Base-by-base conservation (phyloP, 1,139 yeast genomes). In the Zhuliangozyma parablackwelliae region DNA sequence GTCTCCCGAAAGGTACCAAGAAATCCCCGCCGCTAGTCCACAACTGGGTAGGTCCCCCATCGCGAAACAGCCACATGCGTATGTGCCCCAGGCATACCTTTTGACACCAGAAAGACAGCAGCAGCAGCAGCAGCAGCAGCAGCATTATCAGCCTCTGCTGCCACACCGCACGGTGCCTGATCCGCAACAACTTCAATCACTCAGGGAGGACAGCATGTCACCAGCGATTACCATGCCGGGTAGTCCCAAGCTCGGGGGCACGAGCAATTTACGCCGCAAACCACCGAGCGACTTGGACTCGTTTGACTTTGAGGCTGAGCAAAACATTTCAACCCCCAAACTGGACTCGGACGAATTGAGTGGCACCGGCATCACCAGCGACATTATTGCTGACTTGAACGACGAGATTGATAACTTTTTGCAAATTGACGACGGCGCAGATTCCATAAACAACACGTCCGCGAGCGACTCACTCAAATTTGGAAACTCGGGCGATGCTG, bases 251-350 rank as follows among this genome's bases (percentile, higher is more conserved):
- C 16, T 16, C 16, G 16, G 16, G 16, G 16, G 16, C 3, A 16
- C 16, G 16, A 16, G 16, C 16, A 16, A 16, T 16, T 23, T 23
- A 6, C 41, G 51, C 11, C 46, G 63, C 25, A 56, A 54, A 43
- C 58, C 61, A 6, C 61, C 62, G 3, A 57, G 60, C 24, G 48
- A 41, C 13, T 30, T 42, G 13, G 45, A 47, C 10, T 32, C 44
- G 2, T 43, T 42, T 32, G 40, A 36, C 23, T 37, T 39, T 34
- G 40, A n/a, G 6, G n/a, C 8, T 3, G 28, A n/a, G n/a, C 7
- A 10, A 5, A 10, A 23, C 34, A 3, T 21, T 26, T 13, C 11
- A 6, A 3, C 9, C 8, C 26, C 32, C 13, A 30, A 32, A 10
- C 26, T 21, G 25, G 27, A 24, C 27, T 3, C 6, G 3, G 24